Conservation (phyloP, 257 asterid genomes). For the Orobanche coerulescens region DNA sequence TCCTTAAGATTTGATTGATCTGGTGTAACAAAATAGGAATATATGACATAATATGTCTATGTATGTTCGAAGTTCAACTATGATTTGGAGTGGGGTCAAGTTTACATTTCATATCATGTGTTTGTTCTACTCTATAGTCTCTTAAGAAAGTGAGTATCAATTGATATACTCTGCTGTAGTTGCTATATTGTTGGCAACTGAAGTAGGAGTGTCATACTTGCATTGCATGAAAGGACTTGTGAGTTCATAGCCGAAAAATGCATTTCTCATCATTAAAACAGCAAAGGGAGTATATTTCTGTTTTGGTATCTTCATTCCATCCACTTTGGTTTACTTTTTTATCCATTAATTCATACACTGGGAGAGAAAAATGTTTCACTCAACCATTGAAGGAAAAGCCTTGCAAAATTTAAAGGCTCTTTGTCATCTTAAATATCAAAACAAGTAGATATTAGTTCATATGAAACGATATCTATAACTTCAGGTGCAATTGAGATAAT, state of each 20-base stretch:
- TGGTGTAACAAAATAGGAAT: too few species aligned
- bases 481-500: background rate
- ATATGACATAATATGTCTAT: background rate
- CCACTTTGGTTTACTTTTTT: constrained; percentile 5
- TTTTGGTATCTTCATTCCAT: background rate
- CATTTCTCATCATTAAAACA: background rate
- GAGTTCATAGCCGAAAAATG: background rate
- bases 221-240: background rate
- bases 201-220: background rate
- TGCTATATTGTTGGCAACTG: background rate
- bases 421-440: background rate
- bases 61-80: background rate
- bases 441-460: background rate
- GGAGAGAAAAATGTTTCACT: background rate
- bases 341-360: background rate
- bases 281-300: background rate
- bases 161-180: background rate
- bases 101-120: background rate
- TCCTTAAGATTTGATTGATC: background rate
- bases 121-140: background rate
- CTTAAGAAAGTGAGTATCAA: background rate
- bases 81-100: background rate
- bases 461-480: background rate
- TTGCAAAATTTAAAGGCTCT: background rate
- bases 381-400: background rate